Conservation (phyloP, 371 early-diverging fungal species). For the Haplosporangium sp. region DNA sequence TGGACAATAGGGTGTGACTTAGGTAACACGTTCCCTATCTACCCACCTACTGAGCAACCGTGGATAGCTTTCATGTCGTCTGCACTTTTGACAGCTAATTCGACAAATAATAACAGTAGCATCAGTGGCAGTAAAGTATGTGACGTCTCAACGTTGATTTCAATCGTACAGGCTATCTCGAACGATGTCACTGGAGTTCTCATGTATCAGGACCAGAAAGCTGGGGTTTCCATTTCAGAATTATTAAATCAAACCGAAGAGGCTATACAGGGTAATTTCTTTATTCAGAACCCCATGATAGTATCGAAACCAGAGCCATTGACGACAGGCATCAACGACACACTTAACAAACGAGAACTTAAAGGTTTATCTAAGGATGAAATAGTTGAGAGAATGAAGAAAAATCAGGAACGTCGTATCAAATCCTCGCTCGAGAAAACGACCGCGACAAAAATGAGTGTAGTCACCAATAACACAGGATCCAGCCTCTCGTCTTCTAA, state of each 20-base stretch:
- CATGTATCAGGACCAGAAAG: constrained; percentile 31
- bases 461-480: background rate
- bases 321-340: background rate
- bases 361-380: constrained; percentile 19
- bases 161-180: constrained; percentile 44
- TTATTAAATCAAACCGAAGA: constrained; percentile 26
- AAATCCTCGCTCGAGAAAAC: background rate
- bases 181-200: constrained; percentile 30
- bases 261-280: constrained; percentile 22
- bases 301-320: background rate
- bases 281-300: background rate
- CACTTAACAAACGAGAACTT: constrained; percentile 10
- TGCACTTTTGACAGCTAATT: constrained; percentile 13
- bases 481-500: constrained; percentile 2
- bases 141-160: constrained; percentile 23
- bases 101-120: background rate
- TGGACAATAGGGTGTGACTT: constrained; percentile 47
- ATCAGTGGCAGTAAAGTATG: constrained; percentile 3
- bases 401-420: background rate
- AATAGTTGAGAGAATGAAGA: constrained; percentile 8
- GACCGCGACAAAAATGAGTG: constrained; percentile 9
- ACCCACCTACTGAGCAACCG: constrained; percentile 36
- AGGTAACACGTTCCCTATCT: constrained; percentile 26
- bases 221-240: constrained; percentile 18
- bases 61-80: constrained; percentile 56